Evolutionary conservation across 352 stramenopile genomes (phyloP).

Genomic region (Globisporangium radiosum): DNA sequence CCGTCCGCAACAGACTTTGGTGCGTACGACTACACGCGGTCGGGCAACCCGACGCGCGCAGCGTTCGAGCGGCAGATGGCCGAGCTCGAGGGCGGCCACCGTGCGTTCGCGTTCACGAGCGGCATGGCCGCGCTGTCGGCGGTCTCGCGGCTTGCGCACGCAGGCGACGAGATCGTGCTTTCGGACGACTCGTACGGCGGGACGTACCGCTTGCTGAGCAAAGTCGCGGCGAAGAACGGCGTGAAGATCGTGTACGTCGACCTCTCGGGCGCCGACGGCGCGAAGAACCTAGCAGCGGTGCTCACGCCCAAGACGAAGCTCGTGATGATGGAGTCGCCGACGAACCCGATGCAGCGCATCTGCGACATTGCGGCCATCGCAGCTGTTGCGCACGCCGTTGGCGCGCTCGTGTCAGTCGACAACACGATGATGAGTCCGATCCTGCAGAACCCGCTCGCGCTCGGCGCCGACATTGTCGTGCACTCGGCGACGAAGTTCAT

Average conservation of each 20-base stretch:
- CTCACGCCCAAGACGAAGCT: slow-evolving; percentile 84
- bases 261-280: slow-evolving; percentile 55
- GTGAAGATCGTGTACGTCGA: slow-evolving; percentile 82
- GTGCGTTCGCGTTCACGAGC: slow-evolving; percentile 88
- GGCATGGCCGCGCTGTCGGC: slow-evolving; percentile 95
- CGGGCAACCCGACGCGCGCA: slow-evolving; percentile 90
- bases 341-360: slow-evolving; percentile 95
- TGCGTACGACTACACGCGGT: slow-evolving; percentile 93
- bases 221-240: slow-evolving; percentile 82
- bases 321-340: slow-evolving; percentile 96
- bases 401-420: slow-evolving; percentile 88
- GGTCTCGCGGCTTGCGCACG: slow-evolving; percentile 86
- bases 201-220: slow-evolving; percentile 89
- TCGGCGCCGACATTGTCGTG: slow-evolving; percentile 95
- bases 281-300: slow-evolving; percentile 52
- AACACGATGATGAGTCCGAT: slow-evolving; percentile 97
- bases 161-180: slow-evolving; percentile 90
- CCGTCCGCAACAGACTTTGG: slow-evolving; percentile 85
- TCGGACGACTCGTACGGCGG: slow-evolving; percentile 96
- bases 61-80: slow-evolving; percentile 92
- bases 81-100: slow-evolving; percentile 62
- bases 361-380: slow-evolving; percentile 89
- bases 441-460: slow-evolving; percentile 89
- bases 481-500: slow-evolving; percentile 98
- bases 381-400: slow-evolving; percentile 71